Base-by-base conservation (phyloP, 352 stramenopile genomes). In the Phytophthora pisi region DNA sequence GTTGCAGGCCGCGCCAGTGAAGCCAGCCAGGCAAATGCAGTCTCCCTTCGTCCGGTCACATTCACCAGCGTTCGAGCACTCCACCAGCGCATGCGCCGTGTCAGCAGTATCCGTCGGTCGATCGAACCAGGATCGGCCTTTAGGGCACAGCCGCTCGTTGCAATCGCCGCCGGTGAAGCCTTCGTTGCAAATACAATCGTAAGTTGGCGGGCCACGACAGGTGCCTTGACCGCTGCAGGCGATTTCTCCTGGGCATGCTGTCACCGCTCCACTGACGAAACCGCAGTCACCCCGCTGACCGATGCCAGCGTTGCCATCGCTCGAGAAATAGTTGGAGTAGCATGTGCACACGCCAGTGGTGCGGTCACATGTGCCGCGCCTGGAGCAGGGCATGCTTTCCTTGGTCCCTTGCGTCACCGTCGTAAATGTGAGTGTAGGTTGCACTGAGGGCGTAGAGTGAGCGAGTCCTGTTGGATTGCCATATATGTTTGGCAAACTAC, bases 241-340 rank as follows among this genome's bases (percentile, higher is more conserved):
- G 51, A 92, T 88, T 51, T 89, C 79, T 23, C 81, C 85, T 0
- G 86, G 86, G 69, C 86, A 93, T 23, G 70, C 74, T 31, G 82
- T 91, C 53, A 94, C 79, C 0, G 80, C 79, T 10, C 62, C 64
- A 6, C 66, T 72, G 64, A 92, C 83, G 64, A 85, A 95, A 5
- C 95, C 96, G 64, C 96, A 98, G 79, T 99, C 95, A 15, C 95
- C 95, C 16, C 93, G 81, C 64, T 84, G 82, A 3, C 95, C 93
- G 38, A 92, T 89, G 20, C 73, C 82, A 26, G 83, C 93, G 36
- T 90, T 82, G 2, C 88, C 89, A 51, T 93, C 82, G 69, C 86
- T 91, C 11, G 83, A 93, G 57, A 94, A 95, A 45, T 91, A 98
- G 57, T 86, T 90, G 9, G 49, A 45, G 73, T 92, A 97, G 73